These are phyloP conservation scores for Aureobasidium sp. DNA, from an alignment of 2,329 filamentous ascomycete genomes.

Conservation along the genomic window DNA sequence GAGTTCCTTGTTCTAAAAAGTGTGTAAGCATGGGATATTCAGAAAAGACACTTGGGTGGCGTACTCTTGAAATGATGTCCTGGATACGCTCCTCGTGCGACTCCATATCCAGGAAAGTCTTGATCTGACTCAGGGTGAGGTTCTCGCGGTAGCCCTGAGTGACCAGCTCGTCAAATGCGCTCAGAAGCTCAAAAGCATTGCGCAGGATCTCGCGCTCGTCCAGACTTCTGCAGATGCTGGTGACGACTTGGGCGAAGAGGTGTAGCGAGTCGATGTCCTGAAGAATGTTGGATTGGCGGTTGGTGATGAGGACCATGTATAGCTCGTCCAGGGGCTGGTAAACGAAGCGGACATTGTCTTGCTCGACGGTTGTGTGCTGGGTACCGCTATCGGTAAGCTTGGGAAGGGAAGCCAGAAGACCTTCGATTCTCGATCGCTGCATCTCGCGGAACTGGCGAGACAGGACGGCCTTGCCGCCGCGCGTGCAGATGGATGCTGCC, in stretches of 20 bases:
- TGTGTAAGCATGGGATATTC: conserved; percentile 16
- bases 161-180: conserved; percentile 94
- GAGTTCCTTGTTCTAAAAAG: conserved; percentile 81
- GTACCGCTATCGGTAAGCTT: conserved; percentile 94
- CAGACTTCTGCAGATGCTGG: conserved; percentile 88
- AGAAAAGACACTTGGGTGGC: conserved; percentile 17
- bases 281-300: conserved; percentile 97
- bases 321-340: conserved; percentile 98
- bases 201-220: conserved; percentile 92
- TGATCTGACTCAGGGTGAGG: conserved; percentile 91
- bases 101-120: conserved; percentile 99
- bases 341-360: conserved; percentile 98
- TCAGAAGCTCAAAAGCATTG: conserved; percentile 93
- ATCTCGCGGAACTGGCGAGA: conserved; percentile 98
- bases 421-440: conserved; percentile 92
- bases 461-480: conserved; percentile 95
- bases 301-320: conserved; percentile 99
- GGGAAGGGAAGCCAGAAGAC: conserved; percentile 89
- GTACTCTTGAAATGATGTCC: conserved; percentile 86
- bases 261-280: conserved; percentile 99
- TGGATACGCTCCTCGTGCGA: conserved; percentile 98
- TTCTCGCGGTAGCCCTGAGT: conserved; percentile 95
- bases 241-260: conserved; percentile 94
- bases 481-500: conserved; percentile 96
- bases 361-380: conserved; percentile 96